phyloP scores from a whole-genome alignment of 2,329 filamentous ascomycete genomes.

The Fusarium sp. region DNA sequence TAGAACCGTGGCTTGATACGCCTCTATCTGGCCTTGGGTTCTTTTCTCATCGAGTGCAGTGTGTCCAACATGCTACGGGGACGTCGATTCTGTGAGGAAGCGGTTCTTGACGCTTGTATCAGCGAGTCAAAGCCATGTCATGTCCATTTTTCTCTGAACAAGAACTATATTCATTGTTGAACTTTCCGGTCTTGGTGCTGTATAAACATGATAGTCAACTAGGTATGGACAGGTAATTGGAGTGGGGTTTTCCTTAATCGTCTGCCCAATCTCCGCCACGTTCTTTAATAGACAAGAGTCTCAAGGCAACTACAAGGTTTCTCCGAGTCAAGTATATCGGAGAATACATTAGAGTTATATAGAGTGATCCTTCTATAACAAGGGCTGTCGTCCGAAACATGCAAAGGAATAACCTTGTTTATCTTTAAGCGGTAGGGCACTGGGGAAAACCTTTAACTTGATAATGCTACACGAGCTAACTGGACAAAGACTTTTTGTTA shows the following conservation, averaged over 20 bases:
- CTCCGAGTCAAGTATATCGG: constrained; percentile 16
- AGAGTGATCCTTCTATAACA: constrained; percentile 17
- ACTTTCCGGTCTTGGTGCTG: too few relatives aligned
- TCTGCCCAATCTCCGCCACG: neutral
- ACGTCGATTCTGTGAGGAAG: constrained; percentile 28
- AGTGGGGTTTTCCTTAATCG: neutral
- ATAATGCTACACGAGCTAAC: neutral
- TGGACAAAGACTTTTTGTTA: neutral
- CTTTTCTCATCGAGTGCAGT: constrained; percentile 7
- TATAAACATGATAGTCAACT: too few relatives aligned
- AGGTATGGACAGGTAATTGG: neutral
- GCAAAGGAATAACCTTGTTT: neutral
- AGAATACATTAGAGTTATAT: constrained; percentile 22
- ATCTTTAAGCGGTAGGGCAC: neutral
- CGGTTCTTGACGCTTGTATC: neutral
- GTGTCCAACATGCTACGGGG: constrained; percentile 25
- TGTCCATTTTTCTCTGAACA: neutral
- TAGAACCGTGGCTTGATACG: constrained; percentile 22
- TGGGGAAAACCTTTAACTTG: neutral
- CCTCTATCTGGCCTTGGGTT: constrained; percentile 17
- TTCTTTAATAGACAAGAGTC: neutral
- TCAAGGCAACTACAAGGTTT: constrained; percentile 21
- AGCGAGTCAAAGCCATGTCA: neutral
- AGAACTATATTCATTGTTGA: too few relatives aligned
- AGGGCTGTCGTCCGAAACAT: constrained; percentile 4